Evolutionary conservation across 345 rosid species (phyloP), one percentile per base, ranked within the genome.

Genomic region (Kernera saxatilis): DNA sequence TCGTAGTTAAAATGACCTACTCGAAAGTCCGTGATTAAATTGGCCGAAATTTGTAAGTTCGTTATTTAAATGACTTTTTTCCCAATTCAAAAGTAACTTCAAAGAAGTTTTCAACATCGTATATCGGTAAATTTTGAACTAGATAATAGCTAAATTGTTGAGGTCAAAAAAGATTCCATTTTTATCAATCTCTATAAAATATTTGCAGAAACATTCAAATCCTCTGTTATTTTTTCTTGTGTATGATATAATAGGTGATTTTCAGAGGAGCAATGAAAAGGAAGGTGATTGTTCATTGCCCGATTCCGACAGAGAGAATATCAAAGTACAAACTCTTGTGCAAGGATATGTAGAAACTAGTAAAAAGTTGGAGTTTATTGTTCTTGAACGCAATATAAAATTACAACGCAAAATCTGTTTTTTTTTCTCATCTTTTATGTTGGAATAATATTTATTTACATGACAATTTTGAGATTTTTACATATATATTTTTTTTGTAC

Each of bases 241-340:
- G n/a, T 66, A 3, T 46, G 14, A 43, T 32, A 30, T 48, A 14
- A 78, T 82, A 93, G 97, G 91, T 86, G 41, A 86, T 89, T 75
- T 94, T 76, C 61, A 77, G 95, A 81, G 98, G 95, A 55, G 99
- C 98, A 17, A 89, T 94, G 99, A 94, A 89, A 75, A 96, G 98
- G 66, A 91, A 94, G 87, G 69, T 88, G 76, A 94, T 91, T 12
- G 95, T 88, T 55, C 70, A 61, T 40, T 91, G 96, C 51, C 95
- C 98, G 0, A 60, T 94, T 32, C 99, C 98, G 1, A 84, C 82
- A 0, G 96, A 89, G 77, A 78, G 91, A 58, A 84, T 91, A 77
- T 93, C 98, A 7, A 88, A 85, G 67, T 91, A 87, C 73, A 90
- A 94, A 64, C 66, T 91, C 55, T 64, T 94, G 40, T 94, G 85